Evolutionary conservation across 164 flowering plant genomes (phyloP).

Genomic region (Sedum album): DNA sequence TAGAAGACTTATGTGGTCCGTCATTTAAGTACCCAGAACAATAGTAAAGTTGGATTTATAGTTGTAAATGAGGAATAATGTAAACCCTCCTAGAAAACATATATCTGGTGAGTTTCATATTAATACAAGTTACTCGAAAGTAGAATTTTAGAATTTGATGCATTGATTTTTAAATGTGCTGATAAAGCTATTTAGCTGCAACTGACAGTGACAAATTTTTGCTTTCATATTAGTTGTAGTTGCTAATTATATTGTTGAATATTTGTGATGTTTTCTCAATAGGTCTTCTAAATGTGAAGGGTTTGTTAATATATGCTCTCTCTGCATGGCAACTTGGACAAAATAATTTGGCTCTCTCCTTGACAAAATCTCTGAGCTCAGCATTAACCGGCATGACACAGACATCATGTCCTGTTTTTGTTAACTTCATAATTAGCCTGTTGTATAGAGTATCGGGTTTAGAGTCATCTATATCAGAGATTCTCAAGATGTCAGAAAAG

Average conservation of each 20-base stretch:
- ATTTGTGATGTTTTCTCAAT: background rate
- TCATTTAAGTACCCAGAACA: too few species aligned
- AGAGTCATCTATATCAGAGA: conserved; percentile 44
- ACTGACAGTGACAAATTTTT: too few species aligned
- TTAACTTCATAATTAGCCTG: conserved; percentile 60
- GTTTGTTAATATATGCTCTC: conserved; percentile 72
- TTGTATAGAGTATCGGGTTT: conserved; percentile 55
- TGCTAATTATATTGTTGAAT: background rate
- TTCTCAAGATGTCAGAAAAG: conserved; percentile 60
- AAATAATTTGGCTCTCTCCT: conserved; percentile 48
- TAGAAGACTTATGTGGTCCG: too few species aligned
- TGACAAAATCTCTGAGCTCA: conserved; percentile 42
- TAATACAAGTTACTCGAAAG: too few species aligned
- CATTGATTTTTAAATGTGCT: too few species aligned
- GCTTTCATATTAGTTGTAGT: background rate
- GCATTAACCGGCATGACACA: conserved; percentile 38
- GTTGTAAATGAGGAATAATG: too few species aligned
- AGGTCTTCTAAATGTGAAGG: conserved; percentile 59
- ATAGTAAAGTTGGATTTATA: too few species aligned
- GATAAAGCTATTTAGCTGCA: too few species aligned
- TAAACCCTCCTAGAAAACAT: background rate
- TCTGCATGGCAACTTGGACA: conserved; percentile 69
- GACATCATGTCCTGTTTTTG: conserved; percentile 30
- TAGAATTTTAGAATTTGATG: too few species aligned
- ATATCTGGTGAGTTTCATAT: too few species aligned